Base-by-base conservation (phyloP, 2,329 filamentous ascomycete genomes). In the Chaetomium strumarium region DNA sequence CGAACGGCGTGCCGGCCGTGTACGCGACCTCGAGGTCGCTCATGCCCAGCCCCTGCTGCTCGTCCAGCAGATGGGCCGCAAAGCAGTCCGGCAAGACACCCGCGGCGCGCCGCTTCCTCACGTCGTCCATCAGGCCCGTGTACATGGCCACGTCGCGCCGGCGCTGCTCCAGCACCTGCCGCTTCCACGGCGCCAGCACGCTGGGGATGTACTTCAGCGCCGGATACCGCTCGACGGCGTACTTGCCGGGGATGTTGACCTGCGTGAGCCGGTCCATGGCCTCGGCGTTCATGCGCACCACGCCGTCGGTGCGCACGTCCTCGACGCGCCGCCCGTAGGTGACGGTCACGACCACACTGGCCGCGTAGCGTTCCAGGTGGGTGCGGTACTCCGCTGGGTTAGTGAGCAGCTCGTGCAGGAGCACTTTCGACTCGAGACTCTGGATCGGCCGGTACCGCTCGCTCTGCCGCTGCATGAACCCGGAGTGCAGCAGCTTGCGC, bases 1-100 rank as follows among this genome's bases (percentile, higher is more conserved):
- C 74, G 29, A 76, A 76, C 0, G 75, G 68, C 1, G 71, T 71
- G 1, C 73, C 74, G 0, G 72, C 70, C 0, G 70, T 65, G 38
- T 75, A 75, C 0, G 72, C 72, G 30, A 72, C 63, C 40, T 77
- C 75, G 0, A 73, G 55, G 34, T 72, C 69, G 0, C 66, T 65
- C 64, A 75, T 71, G 1, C 70, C 71, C 0, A 72, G 59, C 14
- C 63, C 68, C 0, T 66, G 62, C 13, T 73, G 70, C 29, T 75
- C 68, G 12, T 70, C 59, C 0, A 75, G 57, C 8, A 77, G 66
- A 5, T 74, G 67, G 1, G 66, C 72, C 0, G 71, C 70, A 24
- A 78, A 76, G 20, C 72, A 76, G 0, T 67, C 60, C 0, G 66
- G 68, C 1, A 70, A 64, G 2, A 53, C 59, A 0, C 72, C 70